A percentile compares a stretch with the other conserved stretches of the same genome.
Evolutionary conservation across 345 rosid genomes (phyloP).

Genomic region (Linum lewisii): DNA sequence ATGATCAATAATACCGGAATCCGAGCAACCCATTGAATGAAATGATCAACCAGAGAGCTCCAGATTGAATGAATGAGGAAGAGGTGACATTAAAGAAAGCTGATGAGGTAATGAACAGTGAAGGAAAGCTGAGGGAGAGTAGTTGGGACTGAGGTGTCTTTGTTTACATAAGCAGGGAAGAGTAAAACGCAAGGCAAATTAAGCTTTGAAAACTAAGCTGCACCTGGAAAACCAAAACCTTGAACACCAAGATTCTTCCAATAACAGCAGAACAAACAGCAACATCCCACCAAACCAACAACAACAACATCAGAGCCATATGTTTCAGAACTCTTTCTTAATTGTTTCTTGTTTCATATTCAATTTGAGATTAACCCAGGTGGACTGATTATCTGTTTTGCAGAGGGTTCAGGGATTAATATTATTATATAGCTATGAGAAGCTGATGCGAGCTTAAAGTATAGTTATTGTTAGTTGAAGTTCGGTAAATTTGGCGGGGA

Average conservation of each 20-base stretch:
- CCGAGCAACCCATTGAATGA: slow-evolving; percentile 22
- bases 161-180: slow-evolving; percentile 9
- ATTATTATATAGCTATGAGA: neutral
- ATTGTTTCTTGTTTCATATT: neutral
- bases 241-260: slow-evolving; percentile 24
- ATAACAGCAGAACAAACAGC: slow-evolving; percentile 28
- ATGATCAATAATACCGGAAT: slow-evolving; percentile 12
- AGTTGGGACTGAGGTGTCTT: slow-evolving; percentile 28
- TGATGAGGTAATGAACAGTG: slow-evolving; percentile 26
- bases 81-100: slow-evolving; percentile 1
- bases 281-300: slow-evolving; percentile 44
- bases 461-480: neutral
- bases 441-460: neutral
- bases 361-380: too few relatives aligned
- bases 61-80: slow-evolving; percentile 10
- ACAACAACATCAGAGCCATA: slow-evolving; percentile 24
- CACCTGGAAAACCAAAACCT: slow-evolving; percentile 28
- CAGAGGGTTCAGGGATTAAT: neutral
- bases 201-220: slow-evolving; percentile 17
- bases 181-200: slow-evolving; percentile 54
- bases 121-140: slow-evolving; percentile 35
- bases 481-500: neutral
- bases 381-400: neutral
- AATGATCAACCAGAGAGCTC: slow-evolving; percentile 10
- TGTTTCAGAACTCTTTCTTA: slow-evolving; percentile 11